phyloP scores from a whole-genome alignment of 2,329 filamentous ascomycete genomes.

The Didymella pinodella region DNA sequence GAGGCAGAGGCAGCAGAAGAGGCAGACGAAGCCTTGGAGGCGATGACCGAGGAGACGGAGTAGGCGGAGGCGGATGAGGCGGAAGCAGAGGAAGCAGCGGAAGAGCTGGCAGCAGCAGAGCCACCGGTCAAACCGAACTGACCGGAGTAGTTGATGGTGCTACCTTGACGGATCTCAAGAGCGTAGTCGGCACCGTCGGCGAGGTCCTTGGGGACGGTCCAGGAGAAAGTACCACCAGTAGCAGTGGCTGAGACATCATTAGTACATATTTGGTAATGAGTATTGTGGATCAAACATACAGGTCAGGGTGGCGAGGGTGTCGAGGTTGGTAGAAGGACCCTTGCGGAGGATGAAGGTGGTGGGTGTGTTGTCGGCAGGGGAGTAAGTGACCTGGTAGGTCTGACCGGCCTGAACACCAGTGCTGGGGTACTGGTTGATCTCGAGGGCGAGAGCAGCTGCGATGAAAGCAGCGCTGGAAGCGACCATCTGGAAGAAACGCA shows the following conservation, averaged over 20 bases:
- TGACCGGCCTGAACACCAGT: slow-evolving; percentile 58
- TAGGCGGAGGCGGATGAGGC: slow-evolving; percentile 33
- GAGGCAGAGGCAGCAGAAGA: slow-evolving; percentile 21
- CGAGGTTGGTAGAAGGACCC: slow-evolving; percentile 59
- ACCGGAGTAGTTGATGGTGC: slow-evolving; percentile 63
- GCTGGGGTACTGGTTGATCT: slow-evolving; percentile 60
- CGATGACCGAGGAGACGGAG: slow-evolving; percentile 27
- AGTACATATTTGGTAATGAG: slow-evolving; percentile 11
- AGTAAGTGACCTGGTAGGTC: slow-evolving; percentile 59
- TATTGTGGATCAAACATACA: slow-evolving; percentile 45
- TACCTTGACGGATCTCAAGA: slow-evolving; percentile 64
- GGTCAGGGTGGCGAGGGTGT: slow-evolving; percentile 60
- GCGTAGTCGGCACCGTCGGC: slow-evolving; percentile 62
- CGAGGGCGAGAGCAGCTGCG: slow-evolving; percentile 55
- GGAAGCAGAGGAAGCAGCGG: slow-evolving; percentile 27
- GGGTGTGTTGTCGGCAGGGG: slow-evolving; percentile 53
- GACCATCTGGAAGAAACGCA: slow-evolving; percentile 61
- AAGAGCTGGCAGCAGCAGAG: slow-evolving; percentile 37
- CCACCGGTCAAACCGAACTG: slow-evolving; percentile 54
- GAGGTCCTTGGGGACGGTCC: slow-evolving; percentile 58
- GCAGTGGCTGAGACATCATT: slow-evolving; percentile 48
- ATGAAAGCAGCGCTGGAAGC: slow-evolving; percentile 53
- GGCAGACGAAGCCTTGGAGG: slow-evolving; percentile 26
- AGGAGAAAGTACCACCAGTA: slow-evolving; percentile 58
- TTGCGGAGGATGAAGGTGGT: slow-evolving; percentile 65